Base-by-base conservation (phyloP, 257 asterid species). In the Capsicum chinense region DNA sequence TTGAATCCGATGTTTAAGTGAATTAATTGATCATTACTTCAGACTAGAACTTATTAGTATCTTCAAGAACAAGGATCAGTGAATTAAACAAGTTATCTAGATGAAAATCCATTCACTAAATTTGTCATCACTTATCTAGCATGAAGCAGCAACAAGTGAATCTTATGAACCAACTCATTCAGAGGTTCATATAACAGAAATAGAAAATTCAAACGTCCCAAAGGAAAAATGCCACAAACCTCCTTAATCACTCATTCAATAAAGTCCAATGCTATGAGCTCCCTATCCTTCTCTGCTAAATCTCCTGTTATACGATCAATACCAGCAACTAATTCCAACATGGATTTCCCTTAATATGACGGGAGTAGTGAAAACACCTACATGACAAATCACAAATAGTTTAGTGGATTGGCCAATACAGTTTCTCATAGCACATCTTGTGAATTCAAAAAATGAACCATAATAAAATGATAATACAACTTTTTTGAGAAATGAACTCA, bases 321-420 rank as follows among this genome's bases (percentile, higher is more conserved):
- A 33, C 99, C 99, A 91, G 99, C 99, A 83, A 98, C 99, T 39
- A 97, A 93, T 91, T 97, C 99, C 83, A 97, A 90, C 86, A 97
- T 86, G 3, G 95, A 90, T 84, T 95, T 97, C 50, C 97, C 97
- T 80, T 93, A 98, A 37, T 90, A 92, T 54, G 93, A 86, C 5
- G 99, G 99, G 68, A 97, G 98, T 81, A 93, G 83, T 62, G 98
- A 93, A 64, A 97, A 90, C 79, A 97, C 97, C 99, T 97, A 85
- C 17, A 26, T 14, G 17, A 52, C 63, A 52, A 52, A 13, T 50
- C 3, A 13, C 81, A 76, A 67, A 52, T 74, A 74, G 3, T 76
- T 76, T n/a, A 52, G 47, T 52, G 26, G 11, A 52, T 13, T 0
- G 19, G 4, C 4, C 47, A 33, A 14, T 1, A 80, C 62, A 35